Percentiles rank a stretch among this genome's conserved stretches.
Evolutionary conservation across 345 rosid genomes (phyloP).

Genomic region (Eucalyptus curtisii): DNA sequence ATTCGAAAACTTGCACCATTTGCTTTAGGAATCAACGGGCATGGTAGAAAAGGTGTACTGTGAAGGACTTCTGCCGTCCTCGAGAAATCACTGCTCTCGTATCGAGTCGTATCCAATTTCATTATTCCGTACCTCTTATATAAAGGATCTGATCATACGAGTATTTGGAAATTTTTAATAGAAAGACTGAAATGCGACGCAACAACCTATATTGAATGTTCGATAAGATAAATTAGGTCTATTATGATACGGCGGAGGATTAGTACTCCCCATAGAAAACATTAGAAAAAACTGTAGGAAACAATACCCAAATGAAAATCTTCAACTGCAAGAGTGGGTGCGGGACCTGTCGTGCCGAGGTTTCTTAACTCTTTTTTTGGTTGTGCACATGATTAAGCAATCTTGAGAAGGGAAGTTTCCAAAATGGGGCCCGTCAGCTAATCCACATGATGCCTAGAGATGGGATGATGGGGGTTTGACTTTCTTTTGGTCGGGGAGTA

Average conservation of each 20-base stretch:
- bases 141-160: rapidly evolving
- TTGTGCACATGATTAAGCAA: neutral
- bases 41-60: neutral
- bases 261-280: rapidly evolving
- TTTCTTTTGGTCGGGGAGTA: neutral
- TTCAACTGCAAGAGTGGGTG: neutral
- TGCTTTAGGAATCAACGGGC: neutral
- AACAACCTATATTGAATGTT: rapidly evolving
- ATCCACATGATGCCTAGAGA: neutral
- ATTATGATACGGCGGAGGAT: neutral
- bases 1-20: neutral
- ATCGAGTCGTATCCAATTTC: neutral
- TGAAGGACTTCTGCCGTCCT: neutral
- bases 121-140: neutral
- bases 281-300: neutral
- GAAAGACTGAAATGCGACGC: rapidly evolving
- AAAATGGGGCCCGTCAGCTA: neutral
- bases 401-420: neutral
- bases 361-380: neutral
- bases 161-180: rapidly evolving
- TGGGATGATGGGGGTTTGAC: neutral
- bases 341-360: neutral
- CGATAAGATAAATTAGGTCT: neutral
- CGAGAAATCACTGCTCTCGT: neutral
- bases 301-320: neutral